Conservation (phyloP, 176 grass and related monocot genomes). For the Ensete ventricosum region DNA sequence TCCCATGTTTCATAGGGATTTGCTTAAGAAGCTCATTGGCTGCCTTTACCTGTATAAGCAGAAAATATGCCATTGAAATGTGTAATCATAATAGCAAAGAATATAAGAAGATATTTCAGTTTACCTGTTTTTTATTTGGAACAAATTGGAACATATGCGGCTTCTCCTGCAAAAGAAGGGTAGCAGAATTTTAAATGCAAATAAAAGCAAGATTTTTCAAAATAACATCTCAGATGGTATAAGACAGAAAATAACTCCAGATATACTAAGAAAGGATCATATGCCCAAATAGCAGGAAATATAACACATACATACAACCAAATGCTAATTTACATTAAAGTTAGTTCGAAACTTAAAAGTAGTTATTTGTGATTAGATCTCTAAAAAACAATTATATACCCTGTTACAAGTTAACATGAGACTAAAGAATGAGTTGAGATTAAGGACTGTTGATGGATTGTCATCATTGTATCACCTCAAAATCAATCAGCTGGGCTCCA, state of each 20-base stretch:
- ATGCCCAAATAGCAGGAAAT: background rate
- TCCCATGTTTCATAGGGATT: constrained; percentile 49
- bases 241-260: constrained; percentile 3
- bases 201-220: background rate
- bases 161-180: constrained; percentile 59
- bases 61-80: constrained; percentile 3
- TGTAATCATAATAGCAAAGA: constrained; percentile 8
- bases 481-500: too few species aligned
- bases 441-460: too few species aligned
- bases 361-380: too few species aligned
- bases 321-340: background rate
- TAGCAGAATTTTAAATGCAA: background rate
- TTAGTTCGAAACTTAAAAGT: too few species aligned
- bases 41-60: constrained; percentile 56
- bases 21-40: constrained; percentile 74
- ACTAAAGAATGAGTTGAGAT: too few species aligned
- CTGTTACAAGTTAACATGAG: too few species aligned
- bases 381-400: too few species aligned
- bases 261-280: background rate
- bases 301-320: background rate
- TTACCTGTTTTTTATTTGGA: constrained; percentile 86
- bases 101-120: constrained; percentile 12
- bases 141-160: constrained; percentile 96
- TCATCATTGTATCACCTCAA: too few species aligned
- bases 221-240: constrained; percentile 8